These are phyloP conservation scores for Ophiorrhiza pumila DNA, from an alignment of 257 asterid genomes.

Conservation along the genomic window DNA sequence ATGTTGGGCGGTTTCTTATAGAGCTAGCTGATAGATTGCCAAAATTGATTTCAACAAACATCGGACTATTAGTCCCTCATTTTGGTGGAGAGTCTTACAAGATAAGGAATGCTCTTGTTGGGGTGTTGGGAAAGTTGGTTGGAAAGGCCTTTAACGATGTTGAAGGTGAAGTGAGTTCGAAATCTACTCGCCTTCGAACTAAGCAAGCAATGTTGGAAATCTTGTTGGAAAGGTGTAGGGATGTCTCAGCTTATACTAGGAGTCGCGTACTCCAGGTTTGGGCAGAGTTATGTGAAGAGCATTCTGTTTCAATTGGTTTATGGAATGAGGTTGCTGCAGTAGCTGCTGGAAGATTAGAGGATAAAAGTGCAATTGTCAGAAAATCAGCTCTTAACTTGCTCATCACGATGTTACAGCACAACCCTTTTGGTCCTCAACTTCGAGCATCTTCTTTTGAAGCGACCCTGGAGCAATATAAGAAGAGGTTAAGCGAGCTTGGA, in stretches of 20 bases:
- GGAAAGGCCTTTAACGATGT: constrained; percentile 78
- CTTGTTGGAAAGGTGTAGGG: constrained; percentile 93
- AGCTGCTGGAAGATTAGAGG: constrained; percentile 95
- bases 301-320: constrained; percentile 84
- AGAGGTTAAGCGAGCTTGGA: constrained; percentile 67
- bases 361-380: constrained; percentile 96
- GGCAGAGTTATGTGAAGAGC: constrained; percentile 94
- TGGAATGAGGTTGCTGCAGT: constrained; percentile 95
- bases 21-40: constrained; percentile 88
- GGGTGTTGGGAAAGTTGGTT: constrained; percentile 82
- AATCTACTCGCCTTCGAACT: constrained; percentile 77
- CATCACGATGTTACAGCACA: constrained; percentile 93
- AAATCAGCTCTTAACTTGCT: constrained; percentile 91
- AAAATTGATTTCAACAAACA: constrained; percentile 68
- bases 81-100: constrained; percentile 97
- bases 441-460: constrained; percentile 85
- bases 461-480: constrained; percentile 89
- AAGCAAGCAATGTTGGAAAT: constrained; percentile 98
- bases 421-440: constrained; percentile 97
- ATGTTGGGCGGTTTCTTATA: constrained; percentile 82
- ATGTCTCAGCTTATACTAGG: constrained; percentile 95
- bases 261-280: constrained; percentile 97
- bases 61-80: constrained; percentile 89
- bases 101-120: constrained; percentile 92
- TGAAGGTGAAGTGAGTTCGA: constrained; percentile 80